Conservation (phyloP, 768 basidiomycete species). For the Pulveroboletus sp. region DNA sequence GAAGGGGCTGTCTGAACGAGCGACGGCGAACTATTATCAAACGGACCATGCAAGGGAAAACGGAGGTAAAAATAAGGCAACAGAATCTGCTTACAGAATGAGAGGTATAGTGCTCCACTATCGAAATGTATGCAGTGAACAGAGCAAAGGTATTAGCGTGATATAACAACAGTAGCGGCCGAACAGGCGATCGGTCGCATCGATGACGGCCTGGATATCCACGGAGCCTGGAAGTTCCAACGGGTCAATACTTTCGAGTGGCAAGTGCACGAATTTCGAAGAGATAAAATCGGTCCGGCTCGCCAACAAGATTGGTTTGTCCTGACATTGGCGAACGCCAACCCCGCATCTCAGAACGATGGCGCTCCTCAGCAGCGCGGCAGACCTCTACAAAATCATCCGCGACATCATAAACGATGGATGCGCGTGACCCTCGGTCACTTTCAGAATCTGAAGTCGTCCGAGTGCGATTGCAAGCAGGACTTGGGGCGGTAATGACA, state of each 20-base stretch:
- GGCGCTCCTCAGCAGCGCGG: conserved; percentile 73
- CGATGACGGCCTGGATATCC: not conserved
- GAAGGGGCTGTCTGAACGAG: conserved; percentile 16
- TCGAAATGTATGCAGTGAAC: conserved; percentile 20
- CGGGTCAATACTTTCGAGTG: conserved; percentile 68
- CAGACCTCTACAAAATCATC: conserved; percentile 70
- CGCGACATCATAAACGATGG: conserved; percentile 73
- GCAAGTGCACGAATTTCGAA: conserved; percentile 83
- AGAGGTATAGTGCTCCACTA: conserved; percentile 21
- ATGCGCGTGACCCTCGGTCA: conserved; percentile 70
- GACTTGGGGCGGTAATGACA: conserved; percentile 47
- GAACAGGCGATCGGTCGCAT: conserved; percentile 1
- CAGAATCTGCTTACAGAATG: conserved; percentile 25
- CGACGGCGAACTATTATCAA: conserved; percentile 21
- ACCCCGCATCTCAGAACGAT: conserved; percentile 78
- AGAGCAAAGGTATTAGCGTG: conserved; percentile 15
- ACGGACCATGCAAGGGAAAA: conserved; percentile 25
- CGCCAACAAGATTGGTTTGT: conserved; percentile 23
- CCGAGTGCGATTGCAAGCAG: conserved; percentile 57
- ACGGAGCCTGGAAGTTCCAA: conserved; percentile 1
- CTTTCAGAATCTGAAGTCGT: conserved; percentile 73
- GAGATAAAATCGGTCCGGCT: conserved; percentile 59
- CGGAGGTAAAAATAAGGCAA: conserved; percentile 27
- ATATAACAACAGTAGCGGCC: conserved; percentile 4
- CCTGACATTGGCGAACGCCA: conserved; percentile 45